These are phyloP conservation scores for Davidsoniella neocaledoniae DNA, from an alignment of 2,329 filamentous ascomycete species.

Conservation along the genomic window DNA sequence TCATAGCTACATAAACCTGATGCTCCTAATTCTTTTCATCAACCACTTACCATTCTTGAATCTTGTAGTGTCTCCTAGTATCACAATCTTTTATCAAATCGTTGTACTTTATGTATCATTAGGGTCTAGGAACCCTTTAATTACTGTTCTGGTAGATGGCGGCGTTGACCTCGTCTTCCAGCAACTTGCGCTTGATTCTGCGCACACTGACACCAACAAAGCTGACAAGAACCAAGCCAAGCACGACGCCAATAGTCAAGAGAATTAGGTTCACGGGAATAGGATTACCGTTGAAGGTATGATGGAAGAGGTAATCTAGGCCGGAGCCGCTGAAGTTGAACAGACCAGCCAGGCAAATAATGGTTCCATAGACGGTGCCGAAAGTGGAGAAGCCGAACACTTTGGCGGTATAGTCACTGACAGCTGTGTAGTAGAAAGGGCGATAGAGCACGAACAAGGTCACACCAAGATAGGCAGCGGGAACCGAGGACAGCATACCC, in stretches of 20 bases:
- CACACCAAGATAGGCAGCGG: conserved; percentile 62
- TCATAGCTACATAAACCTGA: background rate
- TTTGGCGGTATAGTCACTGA: conserved; percentile 79
- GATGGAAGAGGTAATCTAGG: conserved; percentile 62
- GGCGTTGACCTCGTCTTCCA: conserved; percentile 13
- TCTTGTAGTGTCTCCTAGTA: too few relatives aligned
- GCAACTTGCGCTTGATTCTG: conserved; percentile 19
- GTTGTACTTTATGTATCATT: background rate
- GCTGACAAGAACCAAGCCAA: conserved; percentile 48
- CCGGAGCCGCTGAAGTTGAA: conserved; percentile 72
- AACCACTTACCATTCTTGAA: too few relatives aligned
- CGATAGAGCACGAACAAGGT: conserved; percentile 69
- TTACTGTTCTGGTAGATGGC: conserved; percentile 6
- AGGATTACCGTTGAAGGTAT: conserved; percentile 53
- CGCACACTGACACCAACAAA: conserved; percentile 40
- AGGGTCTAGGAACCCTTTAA: background rate
- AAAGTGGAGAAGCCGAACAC: conserved; percentile 88
- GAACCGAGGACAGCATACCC: conserved; percentile 50
- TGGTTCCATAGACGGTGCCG: conserved; percentile 81
- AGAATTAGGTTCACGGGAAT: conserved; percentile 61
- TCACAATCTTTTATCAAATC: background rate
- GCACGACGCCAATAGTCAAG: conserved; percentile 39
- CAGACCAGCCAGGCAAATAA: conserved; percentile 72
- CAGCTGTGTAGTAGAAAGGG: conserved; percentile 79
- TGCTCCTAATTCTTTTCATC: background rate